These are phyloP conservation scores for Arachnomyces sp. DNA, from an alignment of 2,329 filamentous ascomycete species.

Conservation along the genomic window DNA sequence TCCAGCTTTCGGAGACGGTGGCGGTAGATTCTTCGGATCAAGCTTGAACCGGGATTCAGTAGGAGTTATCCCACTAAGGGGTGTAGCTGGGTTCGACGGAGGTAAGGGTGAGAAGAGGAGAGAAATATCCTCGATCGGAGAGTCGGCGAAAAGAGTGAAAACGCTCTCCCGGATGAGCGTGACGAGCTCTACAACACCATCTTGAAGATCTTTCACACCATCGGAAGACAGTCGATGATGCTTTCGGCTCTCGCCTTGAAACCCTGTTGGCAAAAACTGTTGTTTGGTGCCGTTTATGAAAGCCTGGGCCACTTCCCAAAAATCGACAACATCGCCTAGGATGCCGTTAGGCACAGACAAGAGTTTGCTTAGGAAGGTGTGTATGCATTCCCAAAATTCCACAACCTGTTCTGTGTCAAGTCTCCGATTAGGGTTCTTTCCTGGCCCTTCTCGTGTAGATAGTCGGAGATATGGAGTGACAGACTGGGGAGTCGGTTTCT, in stretches of 20 bases:
- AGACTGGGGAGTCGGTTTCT: slow-evolving; percentile 61
- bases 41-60: slow-evolving; percentile 70
- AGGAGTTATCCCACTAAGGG: slow-evolving; percentile 49
- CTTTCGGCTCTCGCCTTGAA: slow-evolving; percentile 69
- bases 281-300: slow-evolving; percentile 86
- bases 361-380: slow-evolving; percentile 64
- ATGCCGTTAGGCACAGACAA: slow-evolving; percentile 69
- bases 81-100: slow-evolving; percentile 58
- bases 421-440: slow-evolving; percentile 53
- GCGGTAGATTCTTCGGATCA: slow-evolving; percentile 68
- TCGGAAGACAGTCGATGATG: slow-evolving; percentile 74
- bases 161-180: slow-evolving; percentile 73
- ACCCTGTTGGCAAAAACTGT: slow-evolving; percentile 67
- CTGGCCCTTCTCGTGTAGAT: slow-evolving; percentile 56
- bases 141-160: slow-evolving; percentile 73
- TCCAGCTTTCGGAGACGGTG: slow-evolving; percentile 67
- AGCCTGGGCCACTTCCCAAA: slow-evolving; percentile 84
- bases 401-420: slow-evolving; percentile 75
- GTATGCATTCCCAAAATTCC: slow-evolving; percentile 87
- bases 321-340: slow-evolving; percentile 81
- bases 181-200: slow-evolving; percentile 74
- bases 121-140: slow-evolving; percentile 85
- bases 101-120: slow-evolving; percentile 64
- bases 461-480: slow-evolving; percentile 71
- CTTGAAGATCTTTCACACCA: slow-evolving; percentile 64